Conservation (phyloP, 192 early-diverging fungal species). For the Coemansia sp. region DNA sequence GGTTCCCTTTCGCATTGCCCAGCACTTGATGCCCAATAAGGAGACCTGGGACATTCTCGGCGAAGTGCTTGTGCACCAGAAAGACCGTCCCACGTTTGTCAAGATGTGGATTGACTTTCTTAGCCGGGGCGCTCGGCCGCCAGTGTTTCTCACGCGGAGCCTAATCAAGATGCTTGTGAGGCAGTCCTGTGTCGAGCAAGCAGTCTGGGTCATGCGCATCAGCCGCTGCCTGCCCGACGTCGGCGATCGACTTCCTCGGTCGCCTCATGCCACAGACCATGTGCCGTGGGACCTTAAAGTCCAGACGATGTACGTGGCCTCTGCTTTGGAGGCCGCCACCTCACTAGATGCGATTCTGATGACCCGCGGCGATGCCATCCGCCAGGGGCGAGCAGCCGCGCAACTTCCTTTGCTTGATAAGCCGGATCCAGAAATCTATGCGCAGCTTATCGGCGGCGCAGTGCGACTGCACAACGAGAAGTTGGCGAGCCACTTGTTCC, state of each 20-base stretch:
- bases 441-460: slow-evolving; percentile 47
- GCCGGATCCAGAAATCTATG: slow-evolving; percentile 42
- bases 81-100: slow-evolving; percentile 49
- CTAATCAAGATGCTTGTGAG: slow-evolving; percentile 45
- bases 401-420: slow-evolving; percentile 34
- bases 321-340: slow-evolving; percentile 41
- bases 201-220: slow-evolving; percentile 55
- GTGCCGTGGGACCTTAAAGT: slow-evolving; percentile 54
- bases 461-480: slow-evolving; percentile 31
- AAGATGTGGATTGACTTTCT: slow-evolving; percentile 50
- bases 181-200: slow-evolving; percentile 50
- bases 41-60: slow-evolving; percentile 52
- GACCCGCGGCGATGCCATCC: slow-evolving; percentile 28
- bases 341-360: slow-evolving; percentile 25
- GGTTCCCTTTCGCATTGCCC: slow-evolving; percentile 39
- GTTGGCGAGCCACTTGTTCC: slow-evolving; percentile 46
- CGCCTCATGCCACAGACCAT: slow-evolving; percentile 20
- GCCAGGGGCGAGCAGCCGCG: slow-evolving; percentile 32
- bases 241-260: slow-evolving; percentile 25
- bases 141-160: slow-evolving; percentile 26
- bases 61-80: slow-evolving; percentile 42
- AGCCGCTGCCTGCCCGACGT: slow-evolving; percentile 46
- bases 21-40: slow-evolving; percentile 44
- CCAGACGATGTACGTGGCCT: slow-evolving; percentile 47
- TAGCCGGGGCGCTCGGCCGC: slow-evolving; percentile 47